Base-by-base conservation (phyloP, 805 yeast genomes). In the Candida golubevii region DNA sequence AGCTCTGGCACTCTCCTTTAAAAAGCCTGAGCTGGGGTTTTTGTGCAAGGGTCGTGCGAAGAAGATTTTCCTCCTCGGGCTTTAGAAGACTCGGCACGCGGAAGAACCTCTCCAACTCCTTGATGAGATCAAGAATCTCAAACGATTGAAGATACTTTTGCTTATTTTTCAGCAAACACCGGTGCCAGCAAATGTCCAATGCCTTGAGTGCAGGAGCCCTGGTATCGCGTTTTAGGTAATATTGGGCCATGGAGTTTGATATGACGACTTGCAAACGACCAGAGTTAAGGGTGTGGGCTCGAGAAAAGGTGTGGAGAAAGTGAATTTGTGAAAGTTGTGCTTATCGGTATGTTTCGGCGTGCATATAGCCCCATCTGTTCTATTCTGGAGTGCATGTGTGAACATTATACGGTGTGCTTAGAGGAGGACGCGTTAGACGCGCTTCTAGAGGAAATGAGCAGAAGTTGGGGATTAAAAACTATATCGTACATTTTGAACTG, bases 111-210 rank as follows among this genome's bases (percentile, higher is more conserved):
- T 51, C 50, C 14, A 53, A 35, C 32, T 49, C 52, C 11, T 41
- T 27, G 23, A 53, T 42, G 7, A 53, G 34, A 3, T 32, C 41
- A 7, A 40, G 38, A 10, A 49, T 44, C 18, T 46, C 51, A 7
- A 40, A 32, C 30, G 42, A 41, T 8, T 43, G 41, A 18, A 50
- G 41, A 26, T 26, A 48, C 29, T 46, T 43, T 12, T 29, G 32
- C 32, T 12, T 29, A 15, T 36, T 33, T 13, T 35, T 26, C 10
- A 31, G 36, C 34, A 38, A 18, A 13, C 43, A 45, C 10, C 26
- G 39, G 33, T 36, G 31, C 56, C 56, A 53, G 26, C 51, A 40
- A 9, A 53, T 45, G 33, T 45, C 44, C 26, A 48, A 33, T 26
- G 40, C 47, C 38, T 27, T 44, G 18, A 12, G 40, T 15, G 47